These are phyloP conservation scores for Rhodocollybia butyracea DNA, from an alignment of 768 basidiomycete species.

Conservation along the genomic window DNA sequence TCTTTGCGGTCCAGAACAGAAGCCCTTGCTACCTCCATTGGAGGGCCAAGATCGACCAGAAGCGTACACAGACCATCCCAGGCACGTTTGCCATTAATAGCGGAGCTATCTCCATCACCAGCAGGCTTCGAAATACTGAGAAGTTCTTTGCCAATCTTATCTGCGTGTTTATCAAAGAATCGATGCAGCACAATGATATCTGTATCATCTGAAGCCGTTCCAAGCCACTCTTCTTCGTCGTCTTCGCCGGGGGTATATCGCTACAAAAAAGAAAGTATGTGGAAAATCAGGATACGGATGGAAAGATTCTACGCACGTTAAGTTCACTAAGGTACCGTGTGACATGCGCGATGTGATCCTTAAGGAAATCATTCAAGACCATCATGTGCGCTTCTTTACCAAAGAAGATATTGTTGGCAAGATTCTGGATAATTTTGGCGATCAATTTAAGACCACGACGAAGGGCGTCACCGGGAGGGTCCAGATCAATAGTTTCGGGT, in stretches of 20 bases:
- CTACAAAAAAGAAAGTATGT: background rate
- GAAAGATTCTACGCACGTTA: conserved; percentile 42
- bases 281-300: background rate
- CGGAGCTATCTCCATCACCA: conserved; percentile 50
- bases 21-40: conserved; percentile 62
- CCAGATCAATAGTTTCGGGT: conserved; percentile 82
- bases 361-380: conserved; percentile 71
- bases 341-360: conserved; percentile 65
- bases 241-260: conserved; percentile 40
- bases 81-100: conserved; percentile 67
- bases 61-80: conserved; percentile 82
- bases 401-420: conserved; percentile 93
- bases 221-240: conserved; percentile 67
- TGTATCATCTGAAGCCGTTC: conserved; percentile 79
- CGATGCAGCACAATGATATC: conserved; percentile 81
- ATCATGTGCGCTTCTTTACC: conserved; percentile 89
- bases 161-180: conserved; percentile 80
- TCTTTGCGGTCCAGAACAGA: conserved; percentile 43
- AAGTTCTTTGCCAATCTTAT: conserved; percentile 85
- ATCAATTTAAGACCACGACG: conserved; percentile 82
- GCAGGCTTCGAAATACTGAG: conserved; percentile 66
- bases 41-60: conserved; percentile 74
- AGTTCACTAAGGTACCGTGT: conserved; percentile 77
- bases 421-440: conserved; percentile 88
- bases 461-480: conserved; percentile 65